A percentile compares a stretch with the other conserved stretches of the same genome.
Conservation (phyloP, 345 rosid species). For the Melaleuca quinquenervia region DNA sequence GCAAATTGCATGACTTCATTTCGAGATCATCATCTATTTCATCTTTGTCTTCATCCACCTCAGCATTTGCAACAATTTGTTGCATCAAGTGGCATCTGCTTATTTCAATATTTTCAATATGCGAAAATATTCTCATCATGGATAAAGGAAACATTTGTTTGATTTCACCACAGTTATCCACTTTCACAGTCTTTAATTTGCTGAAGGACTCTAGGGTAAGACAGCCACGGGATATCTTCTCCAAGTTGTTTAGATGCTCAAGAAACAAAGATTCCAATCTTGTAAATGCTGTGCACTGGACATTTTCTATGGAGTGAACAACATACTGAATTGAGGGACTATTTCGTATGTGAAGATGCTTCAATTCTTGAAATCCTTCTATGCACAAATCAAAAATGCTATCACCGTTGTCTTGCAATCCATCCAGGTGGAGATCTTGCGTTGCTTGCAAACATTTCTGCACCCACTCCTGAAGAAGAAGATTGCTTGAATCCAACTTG, state of each 20-base stretch:
- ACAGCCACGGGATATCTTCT: conserved; percentile 4
- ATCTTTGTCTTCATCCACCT: no score
- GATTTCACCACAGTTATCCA: not conserved
- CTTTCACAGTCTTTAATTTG: not conserved
- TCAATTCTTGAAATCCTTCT: conserved; percentile 6
- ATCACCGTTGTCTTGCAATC: not conserved
- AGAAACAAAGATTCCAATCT: conserved; percentile 14
- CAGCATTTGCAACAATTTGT: no score
- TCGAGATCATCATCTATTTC: no score
- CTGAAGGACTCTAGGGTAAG: not conserved
- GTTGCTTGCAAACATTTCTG: not conserved
- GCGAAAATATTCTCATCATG: no score
- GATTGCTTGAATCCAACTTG: not conserved
- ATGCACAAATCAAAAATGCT: not conserved
- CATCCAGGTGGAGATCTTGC: not conserved
- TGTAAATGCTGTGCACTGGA: not conserved
- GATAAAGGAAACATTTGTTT: no score
- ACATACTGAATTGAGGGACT: not conserved
- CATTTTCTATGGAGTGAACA: not conserved
- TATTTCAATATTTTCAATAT: no score
- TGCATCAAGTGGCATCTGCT: no score
- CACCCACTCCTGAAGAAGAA: not conserved
- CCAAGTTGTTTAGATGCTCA: conserved; percentile 3
- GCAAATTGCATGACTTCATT: no score
- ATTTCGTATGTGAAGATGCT: conserved; percentile 8